Base-by-base conservation (phyloP, 2,329 filamentous ascomycete genomes). In the Aspergillus arachidicola region DNA sequence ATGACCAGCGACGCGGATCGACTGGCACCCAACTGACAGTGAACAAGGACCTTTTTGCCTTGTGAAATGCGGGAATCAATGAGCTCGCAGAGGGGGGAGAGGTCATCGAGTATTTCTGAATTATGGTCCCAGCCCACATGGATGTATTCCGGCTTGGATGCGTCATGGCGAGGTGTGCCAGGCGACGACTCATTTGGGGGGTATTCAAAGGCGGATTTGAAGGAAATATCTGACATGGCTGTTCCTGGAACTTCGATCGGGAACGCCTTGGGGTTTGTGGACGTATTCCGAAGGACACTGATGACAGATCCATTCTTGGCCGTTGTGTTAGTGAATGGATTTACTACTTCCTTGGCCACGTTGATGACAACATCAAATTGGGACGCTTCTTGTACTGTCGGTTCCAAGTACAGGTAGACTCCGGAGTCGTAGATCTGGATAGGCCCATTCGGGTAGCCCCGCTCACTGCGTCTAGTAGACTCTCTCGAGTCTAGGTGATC, bases 41-140 rank as follows among this genome's bases (percentile, higher is more conserved):
- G 87, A 3, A 89, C 80, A 10, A 89, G 79, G 3, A 89, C 84
- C n/a, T 82, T 83, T 72, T 89, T 89, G 21, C 84, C 82, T 64
- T 85, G 75, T 38, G 81, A 75, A 11, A 89, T 82, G 51, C 84
- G 81, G 38, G 86, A 84, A 62, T 89, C 87, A 66, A 89, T 88
- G 19, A 88, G 75, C 68, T 86, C 84, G 69, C 87, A 88, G 10
- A 89, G 75, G 14, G 81, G 83, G 61, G 84, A 80, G 12, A 89
- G 76, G 71, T 89, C 87, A 34, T 88, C 85, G 10, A 89, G 81
- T 58, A 89, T 89, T 68, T 89, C 87, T 14, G 87, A 89, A 71
- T 89, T 89, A 74, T 89, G 87, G 68, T 89, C 87, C 87, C 87
- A 89, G 10, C 82, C 82, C 58, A 89, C 85, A 71, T 89, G 87